phyloP scores from a whole-genome alignment of 495 filamentous ascomycete genomes.

The Recurvomyces mirabilis region DNA sequence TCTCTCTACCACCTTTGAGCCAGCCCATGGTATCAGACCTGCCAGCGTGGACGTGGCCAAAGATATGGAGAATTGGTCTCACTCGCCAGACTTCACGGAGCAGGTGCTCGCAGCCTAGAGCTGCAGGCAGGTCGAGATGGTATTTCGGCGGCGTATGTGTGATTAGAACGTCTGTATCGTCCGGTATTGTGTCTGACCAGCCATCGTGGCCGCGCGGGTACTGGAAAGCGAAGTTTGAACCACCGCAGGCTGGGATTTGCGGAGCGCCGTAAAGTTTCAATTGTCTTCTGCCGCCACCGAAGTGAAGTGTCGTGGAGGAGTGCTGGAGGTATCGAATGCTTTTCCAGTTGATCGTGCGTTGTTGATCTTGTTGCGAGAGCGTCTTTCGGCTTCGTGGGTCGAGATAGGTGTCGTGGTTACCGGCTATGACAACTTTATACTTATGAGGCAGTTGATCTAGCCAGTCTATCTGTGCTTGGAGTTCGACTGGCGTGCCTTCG shows the following conservation, averaged over 20 bases:
- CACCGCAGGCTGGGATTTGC: conserved; percentile 49
- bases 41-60: conserved; percentile 74
- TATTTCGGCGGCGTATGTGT: conserved; percentile 69
- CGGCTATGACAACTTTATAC: conserved; percentile 72
- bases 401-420: conserved; percentile 84
- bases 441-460: conserved; percentile 56
- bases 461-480: conserved; percentile 75
- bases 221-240: conserved; percentile 55
- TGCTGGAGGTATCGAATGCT: conserved; percentile 56
- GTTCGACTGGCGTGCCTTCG: conserved; percentile 54
- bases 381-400: conserved; percentile 42
- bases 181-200: conserved; percentile 58
- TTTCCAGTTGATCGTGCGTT: conserved; percentile 40
- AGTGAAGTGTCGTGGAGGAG: conserved; percentile 41
- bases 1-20: conserved; percentile 42
- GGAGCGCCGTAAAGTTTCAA: conserved; percentile 53
- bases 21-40: conserved; percentile 8
- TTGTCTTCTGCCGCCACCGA: conserved; percentile 24
- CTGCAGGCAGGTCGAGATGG: conserved; percentile 56
- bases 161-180: conserved; percentile 67
- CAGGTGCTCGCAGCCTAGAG: conserved; percentile 64
- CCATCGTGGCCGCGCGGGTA: conserved; percentile 49
- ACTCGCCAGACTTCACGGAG: conserved; percentile 68
- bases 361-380: conserved; percentile 30
- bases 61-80: conserved; percentile 70